Evolutionary conservation across 108 stramenopile genomes (phyloP), one percentile per base, ranked within the genome.

Genomic region (Cyclotella kingstonii): DNA sequence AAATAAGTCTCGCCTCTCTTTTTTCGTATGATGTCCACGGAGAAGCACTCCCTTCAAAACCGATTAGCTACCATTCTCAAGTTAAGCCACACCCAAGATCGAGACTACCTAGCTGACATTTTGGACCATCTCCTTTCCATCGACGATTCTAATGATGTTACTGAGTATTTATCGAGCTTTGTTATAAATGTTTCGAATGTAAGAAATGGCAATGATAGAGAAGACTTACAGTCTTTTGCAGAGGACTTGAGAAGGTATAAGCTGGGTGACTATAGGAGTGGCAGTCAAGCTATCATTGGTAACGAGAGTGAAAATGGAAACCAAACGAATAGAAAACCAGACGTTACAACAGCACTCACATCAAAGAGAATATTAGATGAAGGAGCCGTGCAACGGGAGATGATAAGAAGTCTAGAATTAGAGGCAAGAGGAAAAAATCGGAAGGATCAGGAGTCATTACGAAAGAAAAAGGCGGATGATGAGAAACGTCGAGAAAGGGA

Each of bases 121-220:
- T 49, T 76, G 21, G 68, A 76, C 8, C 63, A 70, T n/a, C 74
- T 76, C 54, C 29, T 66, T 11, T 55, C 54, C 2, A 76, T 76
- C 21, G 74, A 76, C 28, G 53, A 22, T 45, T 44, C 69, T 10
- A 57, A 64, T 1, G 74, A 76, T 33, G 48, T 71, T 3, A 18
- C 31, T 0, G 68, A 51, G 7, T 76, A 76, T 46, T 46, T 76
- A 0, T 25, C 59, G 23, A 66, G 54, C 39, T 71, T 76, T 30
- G 47, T 76, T 5, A 41, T 35, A 5, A 46, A 41, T 15, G 61
- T 27, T 38, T 8, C 1, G 17, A 33, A 34, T 28, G 49, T 2
- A 31, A 36, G 34, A 21, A 22, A 34, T 33, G 40, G 41, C 12
- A 36, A 51, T 26, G 26, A 49, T 8, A 15, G 6, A 14, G 47